Evolutionary conservation across 1,284 basidiomycete genomes (phyloP).

Genomic region (Boletus calvinii): DNA sequence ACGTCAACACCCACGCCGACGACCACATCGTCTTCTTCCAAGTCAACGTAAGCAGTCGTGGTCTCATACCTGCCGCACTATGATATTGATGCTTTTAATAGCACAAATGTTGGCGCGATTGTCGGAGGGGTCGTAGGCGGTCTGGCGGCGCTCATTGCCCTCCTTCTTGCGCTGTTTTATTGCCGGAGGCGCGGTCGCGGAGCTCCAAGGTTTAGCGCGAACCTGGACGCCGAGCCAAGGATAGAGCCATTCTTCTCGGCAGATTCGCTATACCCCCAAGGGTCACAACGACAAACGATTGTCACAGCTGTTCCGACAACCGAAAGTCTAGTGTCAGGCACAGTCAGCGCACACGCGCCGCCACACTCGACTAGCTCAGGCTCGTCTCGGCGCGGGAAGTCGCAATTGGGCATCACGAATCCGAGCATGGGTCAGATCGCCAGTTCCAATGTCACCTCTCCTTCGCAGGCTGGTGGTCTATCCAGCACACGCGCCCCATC

Average conservation of each 20-base stretch:
- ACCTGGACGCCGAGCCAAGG: slow-evolving; percentile 1
- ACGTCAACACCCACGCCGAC: background rate
- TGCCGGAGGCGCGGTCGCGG: background rate
- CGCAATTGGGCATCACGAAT: background rate
- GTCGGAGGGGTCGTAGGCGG: slow-evolving; percentile 15
- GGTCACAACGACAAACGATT: background rate
- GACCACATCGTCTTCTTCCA: background rate
- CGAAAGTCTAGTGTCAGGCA: background rate
- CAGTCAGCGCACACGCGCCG: background rate
- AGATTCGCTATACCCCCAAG: background rate
- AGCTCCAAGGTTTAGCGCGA: background rate
- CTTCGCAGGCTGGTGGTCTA: background rate
- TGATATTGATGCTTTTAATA: background rate
- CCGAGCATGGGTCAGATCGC: background rate
- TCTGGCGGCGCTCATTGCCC: background rate
- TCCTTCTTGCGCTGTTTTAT: slow-evolving; percentile 11
- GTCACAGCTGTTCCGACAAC: background rate
- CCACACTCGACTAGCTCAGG: background rate
- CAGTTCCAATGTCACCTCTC: background rate
- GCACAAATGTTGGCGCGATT: slow-evolving; percentile 7
- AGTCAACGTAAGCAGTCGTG: background rate
- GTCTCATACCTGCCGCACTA: background rate
- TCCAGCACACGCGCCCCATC: background rate
- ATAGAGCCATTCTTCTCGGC: slow-evolving; percentile 7
- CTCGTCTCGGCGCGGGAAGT: slow-evolving; percentile 1